Conservation (phyloP, 257 asterid species). For the Plantago major region DNA sequence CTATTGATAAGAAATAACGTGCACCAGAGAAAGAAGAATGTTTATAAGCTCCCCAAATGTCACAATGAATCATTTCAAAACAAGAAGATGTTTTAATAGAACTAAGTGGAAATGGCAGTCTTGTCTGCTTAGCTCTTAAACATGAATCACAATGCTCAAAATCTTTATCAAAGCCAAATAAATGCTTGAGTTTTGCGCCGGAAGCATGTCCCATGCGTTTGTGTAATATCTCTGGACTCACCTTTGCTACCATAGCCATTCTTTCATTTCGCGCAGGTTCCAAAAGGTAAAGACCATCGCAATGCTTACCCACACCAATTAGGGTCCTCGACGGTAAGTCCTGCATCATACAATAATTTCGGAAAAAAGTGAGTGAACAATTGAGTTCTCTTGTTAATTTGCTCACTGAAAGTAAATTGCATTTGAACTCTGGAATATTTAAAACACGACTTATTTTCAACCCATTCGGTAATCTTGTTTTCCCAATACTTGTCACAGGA, state of each 20-base stretch:
- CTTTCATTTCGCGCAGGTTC: not conserved
- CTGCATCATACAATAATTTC: not conserved
- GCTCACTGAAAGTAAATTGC: conserved; percentile 15
- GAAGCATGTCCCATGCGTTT: not conserved
- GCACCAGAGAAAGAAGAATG: not conserved
- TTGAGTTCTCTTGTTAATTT: conserved; percentile 5
- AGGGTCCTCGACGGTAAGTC: conserved; percentile 1
- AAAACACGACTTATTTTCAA: not conserved
- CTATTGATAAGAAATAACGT: conserved; percentile 3
- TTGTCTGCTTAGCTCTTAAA: conserved; percentile 2
- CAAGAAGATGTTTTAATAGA: not conserved
- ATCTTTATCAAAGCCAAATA: not conserved
- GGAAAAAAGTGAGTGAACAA: not conserved
- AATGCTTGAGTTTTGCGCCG: not conserved
- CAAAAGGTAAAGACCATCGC: conserved; percentile 7
- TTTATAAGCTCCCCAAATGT: not conserved
- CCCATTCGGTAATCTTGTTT: not conserved
- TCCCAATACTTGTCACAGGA: not conserved
- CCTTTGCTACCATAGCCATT: not conserved
- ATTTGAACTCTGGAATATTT: not conserved
- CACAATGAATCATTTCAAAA: not conserved
- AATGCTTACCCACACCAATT: not conserved
- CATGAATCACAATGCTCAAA: not conserved
- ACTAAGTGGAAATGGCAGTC: not conserved
- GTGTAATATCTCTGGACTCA: not conserved